These are phyloP conservation scores for Aspergillus texensis DNA, from an alignment of 2,329 filamentous ascomycete genomes.

Conservation along the genomic window DNA sequence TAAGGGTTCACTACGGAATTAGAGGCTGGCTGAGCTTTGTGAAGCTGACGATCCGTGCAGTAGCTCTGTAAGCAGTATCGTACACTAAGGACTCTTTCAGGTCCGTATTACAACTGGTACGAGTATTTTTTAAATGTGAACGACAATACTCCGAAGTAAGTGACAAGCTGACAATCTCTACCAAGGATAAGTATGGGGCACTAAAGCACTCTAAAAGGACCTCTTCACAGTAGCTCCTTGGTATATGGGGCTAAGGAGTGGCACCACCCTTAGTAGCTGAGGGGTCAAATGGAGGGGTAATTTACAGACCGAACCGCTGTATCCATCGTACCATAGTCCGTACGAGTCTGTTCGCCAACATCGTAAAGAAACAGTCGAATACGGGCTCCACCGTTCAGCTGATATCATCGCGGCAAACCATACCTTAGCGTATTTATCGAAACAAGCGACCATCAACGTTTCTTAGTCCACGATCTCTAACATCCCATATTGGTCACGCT, in stretches of 20 bases:
- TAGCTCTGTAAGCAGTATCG: not conserved
- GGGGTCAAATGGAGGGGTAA: not conserved
- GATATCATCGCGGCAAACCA: not conserved
- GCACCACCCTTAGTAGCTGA: not conserved
- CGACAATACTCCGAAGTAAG: not conserved
- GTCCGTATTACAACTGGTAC: not conserved
- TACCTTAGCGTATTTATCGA: not conserved
- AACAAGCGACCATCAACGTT: not conserved
- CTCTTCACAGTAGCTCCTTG: not conserved
- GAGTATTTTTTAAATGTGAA: not conserved
- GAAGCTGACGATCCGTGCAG: slow-evolving; percentile 4
- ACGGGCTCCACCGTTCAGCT: not conserved
- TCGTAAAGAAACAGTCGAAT: not conserved
- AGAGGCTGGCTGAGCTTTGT: not conserved
- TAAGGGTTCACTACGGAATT: not conserved
- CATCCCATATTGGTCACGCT: slow-evolving; percentile 13
- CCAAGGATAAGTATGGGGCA: not conserved
- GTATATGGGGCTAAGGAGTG: not conserved
- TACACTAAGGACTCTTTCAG: not conserved
- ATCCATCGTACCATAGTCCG: not conserved
- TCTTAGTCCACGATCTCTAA: not conserved
- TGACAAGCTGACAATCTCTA: not conserved
- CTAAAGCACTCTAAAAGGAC: not conserved
- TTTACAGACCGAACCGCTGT: not conserved
- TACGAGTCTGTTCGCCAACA: not conserved